Conservation (phyloP, 805 yeast species). For the Metschnikowia orientalis region DNA sequence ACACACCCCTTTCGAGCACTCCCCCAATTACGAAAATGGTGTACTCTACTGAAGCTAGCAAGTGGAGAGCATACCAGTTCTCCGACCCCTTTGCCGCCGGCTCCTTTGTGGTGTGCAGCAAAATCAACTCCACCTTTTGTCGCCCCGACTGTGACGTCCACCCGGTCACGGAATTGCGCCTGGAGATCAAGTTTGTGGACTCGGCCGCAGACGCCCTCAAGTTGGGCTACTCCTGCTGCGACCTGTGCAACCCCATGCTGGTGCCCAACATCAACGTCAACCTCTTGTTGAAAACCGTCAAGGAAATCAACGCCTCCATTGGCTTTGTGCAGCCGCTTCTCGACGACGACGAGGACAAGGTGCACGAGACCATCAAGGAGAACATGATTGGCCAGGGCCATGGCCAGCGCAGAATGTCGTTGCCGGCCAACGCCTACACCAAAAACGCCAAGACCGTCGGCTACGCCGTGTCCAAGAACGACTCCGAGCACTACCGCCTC, state of each 20-base stretch:
- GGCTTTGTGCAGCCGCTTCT: conserved; percentile 54
- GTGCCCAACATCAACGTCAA: conserved; percentile 44
- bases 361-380: conserved; percentile 34
- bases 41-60: conserved; percentile 42
- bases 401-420: conserved; percentile 23
- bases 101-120: conserved; percentile 50
- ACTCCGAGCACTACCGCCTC: conserved; percentile 62
- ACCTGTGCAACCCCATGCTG: conserved; percentile 49
- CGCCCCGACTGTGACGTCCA: conserved; percentile 65
- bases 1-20: background rate
- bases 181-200: conserved; percentile 45
- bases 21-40: conserved; percentile 23
- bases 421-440: conserved; percentile 26
- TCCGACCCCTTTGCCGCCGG: conserved; percentile 63
- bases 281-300: conserved; percentile 47
- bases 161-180: conserved; percentile 37
- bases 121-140: conserved; percentile 43
- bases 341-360: conserved; percentile 41
- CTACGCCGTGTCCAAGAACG: conserved; percentile 46
- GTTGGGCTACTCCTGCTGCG: conserved; percentile 49
- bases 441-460: conserved; percentile 5
- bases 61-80: conserved; percentile 63
- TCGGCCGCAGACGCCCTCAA: conserved; percentile 38
- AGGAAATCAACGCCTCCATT: conserved; percentile 49
- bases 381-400: conserved; percentile 27